phyloP scores from a whole-genome alignment of 805 yeast genomes.

The Barnettozyma botsteinii region DNA sequence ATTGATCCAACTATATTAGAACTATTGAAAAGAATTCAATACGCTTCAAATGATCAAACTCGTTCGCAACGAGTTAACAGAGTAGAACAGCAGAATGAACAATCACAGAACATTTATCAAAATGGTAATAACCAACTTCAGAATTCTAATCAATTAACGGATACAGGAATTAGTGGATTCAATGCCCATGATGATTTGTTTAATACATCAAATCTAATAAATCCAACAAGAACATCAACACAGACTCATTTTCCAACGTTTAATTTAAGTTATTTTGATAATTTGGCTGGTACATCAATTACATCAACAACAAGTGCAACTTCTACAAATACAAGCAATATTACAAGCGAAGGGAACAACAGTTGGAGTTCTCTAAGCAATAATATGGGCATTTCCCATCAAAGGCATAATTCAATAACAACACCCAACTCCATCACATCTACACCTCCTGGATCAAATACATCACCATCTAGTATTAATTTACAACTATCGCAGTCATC shows the following conservation, averaged over 20 bases:
- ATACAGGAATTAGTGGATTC: slow-evolving; percentile 9
- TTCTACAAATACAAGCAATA: background rate
- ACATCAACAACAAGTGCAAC: slow-evolving; percentile 1
- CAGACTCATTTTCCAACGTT: slow-evolving; percentile 23
- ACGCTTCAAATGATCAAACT: slow-evolving; percentile 28
- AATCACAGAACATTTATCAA: background rate
- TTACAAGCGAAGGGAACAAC: background rate
- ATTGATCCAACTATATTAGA: slow-evolving; percentile 62
- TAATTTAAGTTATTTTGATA: slow-evolving; percentile 25
- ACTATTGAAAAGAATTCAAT: slow-evolving; percentile 52
- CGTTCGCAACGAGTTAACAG: too few relatives aligned
- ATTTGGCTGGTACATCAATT: slow-evolving; percentile 10
- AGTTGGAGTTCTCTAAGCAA: slow-evolving; percentile 1
- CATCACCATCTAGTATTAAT: slow-evolving; percentile 2
- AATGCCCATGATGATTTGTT: slow-evolving; percentile 5
- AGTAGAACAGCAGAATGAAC: background rate
- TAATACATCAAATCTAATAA: background rate
- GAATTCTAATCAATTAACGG: slow-evolving; percentile 2
- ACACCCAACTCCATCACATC: slow-evolving; percentile 5
- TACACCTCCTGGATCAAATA: slow-evolving; percentile 1
- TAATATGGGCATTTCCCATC: background rate
- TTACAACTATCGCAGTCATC: too few relatives aligned
- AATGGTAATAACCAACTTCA: background rate
- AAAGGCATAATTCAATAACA: slow-evolving; percentile 1
- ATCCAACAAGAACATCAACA: slow-evolving; percentile 10